Evolutionary conservation across 2,329 filamentous ascomycete genomes (phyloP).

Genomic region (Colletotrichum viniferum): DNA sequence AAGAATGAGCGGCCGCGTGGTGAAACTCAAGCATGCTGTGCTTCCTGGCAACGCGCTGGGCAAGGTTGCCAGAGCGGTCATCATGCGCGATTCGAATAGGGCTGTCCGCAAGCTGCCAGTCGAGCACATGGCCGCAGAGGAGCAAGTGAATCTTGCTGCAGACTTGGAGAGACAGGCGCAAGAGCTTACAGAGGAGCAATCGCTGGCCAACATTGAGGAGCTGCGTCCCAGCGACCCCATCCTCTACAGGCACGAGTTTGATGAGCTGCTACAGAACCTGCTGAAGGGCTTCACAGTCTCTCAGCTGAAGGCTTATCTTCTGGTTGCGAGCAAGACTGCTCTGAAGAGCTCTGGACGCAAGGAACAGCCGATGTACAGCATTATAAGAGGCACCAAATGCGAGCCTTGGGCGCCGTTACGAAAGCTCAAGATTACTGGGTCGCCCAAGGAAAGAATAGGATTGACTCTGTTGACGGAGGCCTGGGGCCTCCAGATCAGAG

Average conservation of each 20-base stretch:
- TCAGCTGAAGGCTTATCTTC: slow-evolving; percentile 51
- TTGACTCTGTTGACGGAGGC: slow-evolving; percentile 49
- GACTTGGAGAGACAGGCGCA: slow-evolving; percentile 31
- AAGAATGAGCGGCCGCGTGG: neutral
- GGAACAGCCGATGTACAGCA: slow-evolving; percentile 33
- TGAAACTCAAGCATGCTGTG: neutral
- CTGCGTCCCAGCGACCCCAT: slow-evolving; percentile 47
- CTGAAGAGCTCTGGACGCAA: neutral
- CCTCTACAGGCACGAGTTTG: slow-evolving; percentile 45
- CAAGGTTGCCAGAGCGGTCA: slow-evolving; percentile 47
- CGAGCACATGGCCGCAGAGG: neutral
- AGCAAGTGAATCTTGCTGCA: slow-evolving; percentile 33
- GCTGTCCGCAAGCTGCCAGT: neutral
- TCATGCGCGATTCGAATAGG: slow-evolving; percentile 43
- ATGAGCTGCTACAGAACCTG: slow-evolving; percentile 41
- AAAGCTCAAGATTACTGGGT: slow-evolving; percentile 9
- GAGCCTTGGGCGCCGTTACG: slow-evolving; percentile 44
- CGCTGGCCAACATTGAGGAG: slow-evolving; percentile 51
- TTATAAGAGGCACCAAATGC: slow-evolving; percentile 40
- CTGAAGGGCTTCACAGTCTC: slow-evolving; percentile 48
- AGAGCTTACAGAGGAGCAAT: slow-evolving; percentile 36
- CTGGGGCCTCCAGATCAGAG: slow-evolving; percentile 55
- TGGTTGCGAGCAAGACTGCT: neutral
- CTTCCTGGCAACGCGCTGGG: slow-evolving; percentile 34
- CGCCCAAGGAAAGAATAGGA: slow-evolving; percentile 44